These are phyloP conservation scores for Omphalea diandra DNA, from an alignment of 441 rosid species.

Conservation along the genomic window DNA sequence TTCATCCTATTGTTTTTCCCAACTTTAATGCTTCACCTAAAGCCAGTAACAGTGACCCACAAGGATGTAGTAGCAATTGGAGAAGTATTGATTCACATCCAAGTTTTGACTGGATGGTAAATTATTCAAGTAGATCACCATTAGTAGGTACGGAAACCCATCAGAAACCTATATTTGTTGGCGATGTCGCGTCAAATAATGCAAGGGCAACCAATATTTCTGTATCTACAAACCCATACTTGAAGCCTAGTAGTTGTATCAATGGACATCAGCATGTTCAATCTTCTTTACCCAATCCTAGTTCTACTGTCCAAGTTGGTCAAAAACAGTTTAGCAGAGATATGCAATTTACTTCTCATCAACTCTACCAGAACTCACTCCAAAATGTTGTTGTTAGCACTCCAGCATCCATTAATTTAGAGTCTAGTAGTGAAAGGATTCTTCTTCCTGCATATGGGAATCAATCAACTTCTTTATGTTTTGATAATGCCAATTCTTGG, in stretches of 20 bases:
- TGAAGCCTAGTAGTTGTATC: slow-evolving; percentile 26
- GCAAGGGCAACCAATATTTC: slow-evolving; percentile 24
- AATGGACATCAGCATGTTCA: slow-evolving; percentile 31
- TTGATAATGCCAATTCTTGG: slow-evolving; percentile 29
- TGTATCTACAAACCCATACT: slow-evolving; percentile 17
- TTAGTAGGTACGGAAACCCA: slow-evolving; percentile 29
- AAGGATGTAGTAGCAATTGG: slow-evolving; percentile 30
- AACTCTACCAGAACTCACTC: slow-evolving; percentile 20
- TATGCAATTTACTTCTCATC: slow-evolving; percentile 26
- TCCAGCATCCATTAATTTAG: too few relatives aligned
- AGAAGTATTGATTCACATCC: slow-evolving; percentile 34
- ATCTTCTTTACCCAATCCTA: slow-evolving; percentile 27
- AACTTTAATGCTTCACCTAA: slow-evolving; percentile 20
- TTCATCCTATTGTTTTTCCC: slow-evolving; percentile 21
- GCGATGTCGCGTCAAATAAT: slow-evolving; percentile 43
- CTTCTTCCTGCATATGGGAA: too few relatives aligned
- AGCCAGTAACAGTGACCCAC: slow-evolving; percentile 27
- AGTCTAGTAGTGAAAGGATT: too few relatives aligned
- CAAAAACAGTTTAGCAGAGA: too few relatives aligned
- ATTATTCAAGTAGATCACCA: slow-evolving; percentile 37
- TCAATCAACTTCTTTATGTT: slow-evolving; percentile 17
- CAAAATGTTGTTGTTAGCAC: slow-evolving; percentile 45
- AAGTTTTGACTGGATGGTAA: slow-evolving; percentile 41
- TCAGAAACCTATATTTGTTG: slow-evolving; percentile 31
- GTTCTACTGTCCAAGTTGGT: too few relatives aligned